Conservation (phyloP, 2,329 filamentous ascomycete genomes). For the Pseudonectria buxi region DNA sequence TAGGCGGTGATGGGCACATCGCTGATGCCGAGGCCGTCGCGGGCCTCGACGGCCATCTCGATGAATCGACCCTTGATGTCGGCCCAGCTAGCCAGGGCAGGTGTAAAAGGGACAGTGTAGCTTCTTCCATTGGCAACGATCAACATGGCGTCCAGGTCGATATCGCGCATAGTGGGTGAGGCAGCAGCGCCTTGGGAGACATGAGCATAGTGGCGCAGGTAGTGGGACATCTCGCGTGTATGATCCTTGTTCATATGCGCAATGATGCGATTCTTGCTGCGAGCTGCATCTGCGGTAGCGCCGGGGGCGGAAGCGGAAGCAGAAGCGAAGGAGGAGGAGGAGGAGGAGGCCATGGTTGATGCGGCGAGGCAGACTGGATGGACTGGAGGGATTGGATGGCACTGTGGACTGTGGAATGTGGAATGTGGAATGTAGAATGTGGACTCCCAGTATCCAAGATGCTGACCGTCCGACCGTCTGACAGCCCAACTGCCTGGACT, state of each 20-base stretch:
- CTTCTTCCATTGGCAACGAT: conserved; percentile 41
- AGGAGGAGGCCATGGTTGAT: too few relatives aligned
- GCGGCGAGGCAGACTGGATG: too few relatives aligned
- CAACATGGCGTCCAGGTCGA: conserved; percentile 59
- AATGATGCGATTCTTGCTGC: conserved; percentile 40
- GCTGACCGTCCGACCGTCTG: too few relatives aligned
- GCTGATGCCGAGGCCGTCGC: conserved; percentile 53
- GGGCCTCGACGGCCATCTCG: conserved; percentile 56
- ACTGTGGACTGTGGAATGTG: too few relatives aligned
- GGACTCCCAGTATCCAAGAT: too few relatives aligned
- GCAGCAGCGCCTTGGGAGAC: conserved; percentile 50
- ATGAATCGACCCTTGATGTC: conserved; percentile 67
- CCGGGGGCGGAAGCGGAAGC: too few relatives aligned
- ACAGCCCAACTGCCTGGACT: too few relatives aligned
- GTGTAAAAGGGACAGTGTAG: conserved; percentile 56
- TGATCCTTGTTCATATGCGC: conserved; percentile 87
- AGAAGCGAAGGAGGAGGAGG: too few relatives aligned
- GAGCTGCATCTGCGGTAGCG: conserved; percentile 20
- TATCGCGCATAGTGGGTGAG: conserved; percentile 55
- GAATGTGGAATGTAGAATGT: too few relatives aligned
- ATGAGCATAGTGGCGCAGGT: conserved; percentile 65
- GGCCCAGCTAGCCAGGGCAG: conserved; percentile 59
- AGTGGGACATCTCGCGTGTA: conserved; percentile 63
- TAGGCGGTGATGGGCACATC: conserved; percentile 37
- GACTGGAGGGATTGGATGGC: too few relatives aligned